Evolutionary conservation across 305 asterid species (phyloP).

Genomic region (Fraxinus nigra): DNA sequence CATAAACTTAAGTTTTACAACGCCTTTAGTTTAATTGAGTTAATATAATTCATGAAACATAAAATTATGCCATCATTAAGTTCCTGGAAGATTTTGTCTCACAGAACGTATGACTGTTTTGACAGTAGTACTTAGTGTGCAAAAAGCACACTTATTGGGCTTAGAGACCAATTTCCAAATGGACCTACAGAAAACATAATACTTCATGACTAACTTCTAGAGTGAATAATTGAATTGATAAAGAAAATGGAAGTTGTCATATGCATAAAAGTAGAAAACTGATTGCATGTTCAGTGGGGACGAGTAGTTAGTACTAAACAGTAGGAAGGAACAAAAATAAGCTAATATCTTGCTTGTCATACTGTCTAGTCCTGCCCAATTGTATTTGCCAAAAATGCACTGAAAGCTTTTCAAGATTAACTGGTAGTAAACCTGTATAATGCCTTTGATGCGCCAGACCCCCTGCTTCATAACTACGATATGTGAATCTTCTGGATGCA

Average conservation of each 20-base stretch:
- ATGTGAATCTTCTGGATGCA: conserved; percentile 63
- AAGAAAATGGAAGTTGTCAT: not conserved
- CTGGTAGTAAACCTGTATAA: conserved; percentile 55
- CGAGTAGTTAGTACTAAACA: not conserved
- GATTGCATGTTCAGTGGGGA: not conserved
- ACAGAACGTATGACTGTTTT: not conserved
- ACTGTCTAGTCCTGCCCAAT: not conserved
- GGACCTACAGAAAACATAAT: not conserved
- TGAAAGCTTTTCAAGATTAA: not conserved
- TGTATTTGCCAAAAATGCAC: not conserved
- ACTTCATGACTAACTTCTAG: not conserved
- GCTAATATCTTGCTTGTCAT: not conserved
- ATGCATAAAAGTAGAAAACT: not conserved
- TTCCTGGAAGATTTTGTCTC: not conserved
- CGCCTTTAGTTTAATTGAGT: not conserved
- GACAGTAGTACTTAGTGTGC: not conserved
- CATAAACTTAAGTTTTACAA: not conserved
- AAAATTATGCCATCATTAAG: not conserved
- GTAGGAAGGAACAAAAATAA: not conserved
- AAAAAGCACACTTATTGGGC: not conserved
- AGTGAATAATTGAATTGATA: not conserved
- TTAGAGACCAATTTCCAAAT: not conserved
- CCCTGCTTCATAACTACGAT: conserved; percentile 53
- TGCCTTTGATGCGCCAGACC: conserved; percentile 80
- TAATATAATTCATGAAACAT: not conserved